phyloP scores from a whole-genome alignment of 768 basidiomycete genomes.

The Gyrodon lividus region DNA sequence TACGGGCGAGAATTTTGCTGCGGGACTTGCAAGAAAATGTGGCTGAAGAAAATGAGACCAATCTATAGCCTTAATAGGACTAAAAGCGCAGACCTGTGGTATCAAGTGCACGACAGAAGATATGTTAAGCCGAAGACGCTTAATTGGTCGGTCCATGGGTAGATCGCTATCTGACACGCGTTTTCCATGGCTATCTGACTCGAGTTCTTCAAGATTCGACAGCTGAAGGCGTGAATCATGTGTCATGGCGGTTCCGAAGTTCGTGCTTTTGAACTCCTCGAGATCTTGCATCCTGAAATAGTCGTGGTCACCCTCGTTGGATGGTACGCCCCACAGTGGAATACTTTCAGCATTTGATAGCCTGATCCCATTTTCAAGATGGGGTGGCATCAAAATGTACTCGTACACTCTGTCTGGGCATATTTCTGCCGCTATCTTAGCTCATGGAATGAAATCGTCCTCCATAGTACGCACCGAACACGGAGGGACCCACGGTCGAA shows the following conservation, averaged over 20 bases:
- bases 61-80: not conserved
- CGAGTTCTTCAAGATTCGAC: not conserved
- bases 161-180: conserved; percentile 1
- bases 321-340: conserved; percentile 41
- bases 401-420: conserved; percentile 19
- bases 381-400: conserved; percentile 23
- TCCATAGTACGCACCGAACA: conserved; percentile 22
- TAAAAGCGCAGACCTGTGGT: conserved; percentile 42
- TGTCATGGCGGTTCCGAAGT: conserved; percentile 22
- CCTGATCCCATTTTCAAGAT: not conserved
- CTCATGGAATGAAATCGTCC: not conserved
- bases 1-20: conserved; percentile 13
- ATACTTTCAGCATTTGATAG: conserved; percentile 6
- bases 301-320: conserved; percentile 33
- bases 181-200: conserved; percentile 6
- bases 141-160: conserved; percentile 18
- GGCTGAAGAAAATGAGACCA: conserved; percentile 21
- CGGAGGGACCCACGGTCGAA: conserved; percentile 8
- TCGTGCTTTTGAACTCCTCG: conserved; percentile 43
- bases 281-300: conserved; percentile 37
- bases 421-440: conserved; percentile 20
- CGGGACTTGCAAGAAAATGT: conserved; percentile 20
- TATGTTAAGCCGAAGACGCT: conserved; percentile 36
- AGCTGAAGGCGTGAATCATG: not conserved
- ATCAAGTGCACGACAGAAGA: conserved; percentile 38